These are phyloP conservation scores for Auricularia heimuer DNA, from an alignment of 768 basidiomycete genomes.

Conservation along the genomic window DNA sequence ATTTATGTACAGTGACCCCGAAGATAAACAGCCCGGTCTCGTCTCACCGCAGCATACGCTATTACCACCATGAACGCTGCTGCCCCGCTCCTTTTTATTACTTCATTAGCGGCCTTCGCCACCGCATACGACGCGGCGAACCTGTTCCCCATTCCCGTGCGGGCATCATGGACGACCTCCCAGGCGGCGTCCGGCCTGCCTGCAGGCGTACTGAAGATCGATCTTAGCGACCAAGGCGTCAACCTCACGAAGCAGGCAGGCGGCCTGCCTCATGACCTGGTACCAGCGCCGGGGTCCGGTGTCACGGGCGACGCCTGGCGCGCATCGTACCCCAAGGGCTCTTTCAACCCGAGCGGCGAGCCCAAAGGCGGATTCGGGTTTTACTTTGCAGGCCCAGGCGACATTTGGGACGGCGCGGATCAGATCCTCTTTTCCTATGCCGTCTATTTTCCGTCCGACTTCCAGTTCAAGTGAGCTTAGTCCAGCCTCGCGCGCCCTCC, in stretches of 20 bases:
- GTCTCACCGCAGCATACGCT: too few relatives aligned
- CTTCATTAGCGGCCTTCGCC: neutral
- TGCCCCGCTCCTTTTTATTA: neutral
- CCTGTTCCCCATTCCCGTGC: constrained; percentile 33
- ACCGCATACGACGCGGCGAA: constrained; percentile 16
- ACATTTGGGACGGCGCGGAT: constrained; percentile 39
- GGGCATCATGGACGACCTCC: constrained; percentile 37
- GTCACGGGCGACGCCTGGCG: constrained; percentile 29
- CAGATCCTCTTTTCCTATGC: constrained; percentile 54
- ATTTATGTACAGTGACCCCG: too few relatives aligned
- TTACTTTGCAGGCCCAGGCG: constrained; percentile 52
- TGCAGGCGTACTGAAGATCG: constrained; percentile 18
- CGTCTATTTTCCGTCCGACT: constrained; percentile 51
- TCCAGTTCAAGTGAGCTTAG: constrained; percentile 34
- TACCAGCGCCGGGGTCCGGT: constrained; percentile 30
- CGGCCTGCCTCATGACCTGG: constrained; percentile 31
- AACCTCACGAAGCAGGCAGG: constrained; percentile 28
- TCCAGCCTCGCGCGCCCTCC: neutral
- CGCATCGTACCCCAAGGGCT: constrained; percentile 46
- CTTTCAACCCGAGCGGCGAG: constrained; percentile 38
- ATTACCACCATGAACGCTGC: too few relatives aligned
- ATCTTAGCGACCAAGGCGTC: constrained; percentile 37
- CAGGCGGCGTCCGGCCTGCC: constrained; percentile 11
- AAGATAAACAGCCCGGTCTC: too few relatives aligned
- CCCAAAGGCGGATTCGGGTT: constrained; percentile 58